These are phyloP conservation scores for Metschnikowia continentalis DNA, from an alignment of 805 yeast species.

Conservation along the genomic window DNA sequence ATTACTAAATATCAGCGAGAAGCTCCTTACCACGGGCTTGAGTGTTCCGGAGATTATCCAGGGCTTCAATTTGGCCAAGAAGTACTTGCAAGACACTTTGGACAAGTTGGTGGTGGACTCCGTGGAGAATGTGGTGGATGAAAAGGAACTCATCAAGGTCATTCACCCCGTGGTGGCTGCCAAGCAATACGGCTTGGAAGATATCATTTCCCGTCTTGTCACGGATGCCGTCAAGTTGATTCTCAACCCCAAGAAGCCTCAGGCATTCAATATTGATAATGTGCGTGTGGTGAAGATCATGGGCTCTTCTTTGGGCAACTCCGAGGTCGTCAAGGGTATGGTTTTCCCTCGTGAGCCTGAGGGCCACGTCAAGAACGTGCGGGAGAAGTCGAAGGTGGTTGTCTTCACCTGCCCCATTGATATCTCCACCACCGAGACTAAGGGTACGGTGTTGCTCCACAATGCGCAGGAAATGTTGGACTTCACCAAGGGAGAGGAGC, in stretches of 20 bases:
- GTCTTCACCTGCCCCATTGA: slow-evolving; percentile 93
- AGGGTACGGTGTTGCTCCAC: slow-evolving; percentile 93
- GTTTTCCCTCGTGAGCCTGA: slow-evolving; percentile 98
- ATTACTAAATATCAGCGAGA: slow-evolving; percentile 79
- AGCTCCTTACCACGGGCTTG: slow-evolving; percentile 76
- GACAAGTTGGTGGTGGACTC: slow-evolving; percentile 61
- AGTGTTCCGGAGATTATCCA: slow-evolving; percentile 90
- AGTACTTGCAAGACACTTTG: slow-evolving; percentile 63
- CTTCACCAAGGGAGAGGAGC: slow-evolving; percentile 94
- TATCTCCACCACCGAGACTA: slow-evolving; percentile 94
- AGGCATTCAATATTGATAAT: slow-evolving; percentile 81
- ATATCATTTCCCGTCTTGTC: slow-evolving; percentile 68
- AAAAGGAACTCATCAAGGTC: slow-evolving; percentile 60
- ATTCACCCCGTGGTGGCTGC: slow-evolving; percentile 87
- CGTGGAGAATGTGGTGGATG: slow-evolving; percentile 52
- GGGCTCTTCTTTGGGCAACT: slow-evolving; percentile 76
- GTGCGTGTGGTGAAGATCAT: slow-evolving; percentile 93
- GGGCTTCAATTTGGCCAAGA: slow-evolving; percentile 87
- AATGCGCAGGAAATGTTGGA: slow-evolving; percentile 96
- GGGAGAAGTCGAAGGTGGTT: slow-evolving; percentile 71
- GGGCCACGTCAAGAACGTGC: slow-evolving; percentile 69
- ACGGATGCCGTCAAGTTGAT: slow-evolving; percentile 81
- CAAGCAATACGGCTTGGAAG: slow-evolving; percentile 89
- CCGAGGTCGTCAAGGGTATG: slow-evolving; percentile 92
- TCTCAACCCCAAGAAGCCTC: slow-evolving; percentile 60